phyloP scores from a whole-genome alignment of 768 basidiomycete genomes.

The Lentinula guzmanii region DNA sequence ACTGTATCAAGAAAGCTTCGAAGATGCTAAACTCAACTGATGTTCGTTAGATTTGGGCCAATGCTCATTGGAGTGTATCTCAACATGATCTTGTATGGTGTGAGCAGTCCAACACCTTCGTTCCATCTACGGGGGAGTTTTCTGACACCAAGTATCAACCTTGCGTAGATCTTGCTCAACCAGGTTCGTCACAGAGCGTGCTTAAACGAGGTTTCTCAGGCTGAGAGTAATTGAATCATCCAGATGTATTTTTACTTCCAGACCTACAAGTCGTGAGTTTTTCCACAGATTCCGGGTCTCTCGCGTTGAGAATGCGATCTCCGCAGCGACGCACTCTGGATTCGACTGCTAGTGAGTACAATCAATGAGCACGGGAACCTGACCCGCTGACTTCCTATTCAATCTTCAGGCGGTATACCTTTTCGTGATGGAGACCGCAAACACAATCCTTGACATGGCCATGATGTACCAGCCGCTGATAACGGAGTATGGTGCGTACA shows the following conservation, averaged over 20 bases:
- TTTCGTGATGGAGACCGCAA: constrained; percentile 36
- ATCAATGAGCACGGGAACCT: not conserved
- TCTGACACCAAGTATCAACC: not conserved
- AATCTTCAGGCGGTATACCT: constrained; percentile 31
- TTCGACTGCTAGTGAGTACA: constrained; percentile 29
- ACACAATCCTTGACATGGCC: constrained; percentile 37
- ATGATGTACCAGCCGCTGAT: constrained; percentile 45
- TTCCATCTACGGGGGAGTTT: not conserved
- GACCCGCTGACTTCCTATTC: not conserved
- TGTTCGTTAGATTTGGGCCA: not conserved
- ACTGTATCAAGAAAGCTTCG: not conserved
- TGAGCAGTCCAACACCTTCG: not conserved
- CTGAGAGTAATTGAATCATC: not conserved
- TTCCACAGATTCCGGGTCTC: no score
- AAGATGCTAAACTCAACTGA: not conserved
- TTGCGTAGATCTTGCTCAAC: not conserved
- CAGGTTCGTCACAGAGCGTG: not conserved
- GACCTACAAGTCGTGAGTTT: not conserved
- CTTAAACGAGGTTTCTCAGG: not conserved
- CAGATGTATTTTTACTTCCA: constrained; percentile 1
- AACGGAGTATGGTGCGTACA: constrained; percentile 28
- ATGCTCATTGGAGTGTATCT: constrained; percentile 3
- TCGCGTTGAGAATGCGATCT: not conserved
- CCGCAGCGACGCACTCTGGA: constrained; percentile 34
- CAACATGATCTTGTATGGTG: constrained; percentile 3